Base-by-base conservation (phyloP, 1,284 basidiomycete genomes). In the Pseudozyma thailandica region DNA sequence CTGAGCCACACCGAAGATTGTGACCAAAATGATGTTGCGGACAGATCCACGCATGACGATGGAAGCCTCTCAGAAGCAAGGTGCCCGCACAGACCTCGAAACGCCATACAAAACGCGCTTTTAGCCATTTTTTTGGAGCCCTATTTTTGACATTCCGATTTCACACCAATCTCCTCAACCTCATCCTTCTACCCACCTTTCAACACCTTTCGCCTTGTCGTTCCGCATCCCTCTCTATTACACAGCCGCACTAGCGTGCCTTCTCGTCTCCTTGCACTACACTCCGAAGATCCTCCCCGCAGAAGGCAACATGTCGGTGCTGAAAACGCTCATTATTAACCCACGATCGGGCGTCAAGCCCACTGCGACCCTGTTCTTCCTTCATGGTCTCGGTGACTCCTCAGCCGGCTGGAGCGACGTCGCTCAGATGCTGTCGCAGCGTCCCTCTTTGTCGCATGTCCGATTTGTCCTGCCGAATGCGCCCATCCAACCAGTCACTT, bases 391-490 rank as follows among this genome's bases (percentile, higher is more conserved):
- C 25, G 81, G 81, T 26, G 81, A 82, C 62, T 65, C 79, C 31
- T 75, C 75, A 23, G 62, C 70, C 5, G 81, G 81, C 27, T 82
- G 81, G 81, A 53, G 71, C 3, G 79, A 81, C 39, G 81, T 82
- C 3, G 78, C 80, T 7, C 68, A 77, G 54, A 77, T 80, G 75
- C 80, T 82, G 31, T 75, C 75, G 28, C 68, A 68, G 37, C 60
- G 80, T 9, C 80, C 80, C 20, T 58, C 70, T 26, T 53, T 82
- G 39, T 66, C 70, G 39, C 80, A 82, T 35, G 74, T 81, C 15
- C 78, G 80, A 39, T 82, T 81, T 41, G 74, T 82, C 23, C 71
- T 82, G 48, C 81, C 81, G 28, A 79, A 80, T n/a, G 77, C 81
- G 7, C 81, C 81, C 31, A 61, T 79, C 23, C 78, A 78, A 69